phyloP scores from a whole-genome alignment of 768 basidiomycete species.

The Pleurotus eryngii region DNA sequence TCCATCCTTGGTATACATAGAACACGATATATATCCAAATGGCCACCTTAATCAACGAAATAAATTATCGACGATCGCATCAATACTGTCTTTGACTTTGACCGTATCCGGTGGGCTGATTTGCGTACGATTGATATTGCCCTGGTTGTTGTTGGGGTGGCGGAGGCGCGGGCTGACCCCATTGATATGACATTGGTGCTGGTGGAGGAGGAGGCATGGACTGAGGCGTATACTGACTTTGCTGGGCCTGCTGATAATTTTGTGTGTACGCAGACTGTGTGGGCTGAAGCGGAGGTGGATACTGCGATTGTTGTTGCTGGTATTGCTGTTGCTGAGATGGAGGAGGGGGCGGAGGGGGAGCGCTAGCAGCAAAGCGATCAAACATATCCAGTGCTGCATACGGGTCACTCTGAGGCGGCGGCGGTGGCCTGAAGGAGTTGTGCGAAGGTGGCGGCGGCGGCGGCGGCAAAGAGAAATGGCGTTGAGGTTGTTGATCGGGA shows the following conservation, averaged over 20 bases:
- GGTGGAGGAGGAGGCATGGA: constrained; percentile 13
- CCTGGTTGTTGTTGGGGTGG: constrained; percentile 20
- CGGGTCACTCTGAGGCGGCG: constrained; percentile 26
- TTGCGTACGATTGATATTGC: constrained; percentile 23
- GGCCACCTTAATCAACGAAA: background rate
- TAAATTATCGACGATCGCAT: background rate
- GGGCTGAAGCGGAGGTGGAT: constrained; percentile 15
- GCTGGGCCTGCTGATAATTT: constrained; percentile 17
- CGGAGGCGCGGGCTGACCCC: constrained; percentile 22
- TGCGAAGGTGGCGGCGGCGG: constrained; percentile 22
- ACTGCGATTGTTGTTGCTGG: constrained; percentile 3
- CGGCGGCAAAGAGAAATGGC: constrained; percentile 17
- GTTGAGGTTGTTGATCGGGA: constrained; percentile 3
- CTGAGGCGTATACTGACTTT: constrained; percentile 18
- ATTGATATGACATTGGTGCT: background rate
- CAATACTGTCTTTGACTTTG: background rate
- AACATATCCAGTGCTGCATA: constrained; percentile 31
- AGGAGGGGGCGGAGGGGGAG: constrained; percentile 16
- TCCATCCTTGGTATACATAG: too few relatives aligned
- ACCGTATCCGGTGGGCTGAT: background rate
- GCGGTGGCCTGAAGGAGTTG: constrained; percentile 16
- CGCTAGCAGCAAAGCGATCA: constrained; percentile 7
- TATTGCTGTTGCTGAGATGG: constrained; percentile 18
- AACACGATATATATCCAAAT: too few relatives aligned
- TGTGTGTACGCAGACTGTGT: constrained; percentile 12